Conservation (phyloP, 176 grass and related monocot species). For the Phoenix roebelenii region DNA sequence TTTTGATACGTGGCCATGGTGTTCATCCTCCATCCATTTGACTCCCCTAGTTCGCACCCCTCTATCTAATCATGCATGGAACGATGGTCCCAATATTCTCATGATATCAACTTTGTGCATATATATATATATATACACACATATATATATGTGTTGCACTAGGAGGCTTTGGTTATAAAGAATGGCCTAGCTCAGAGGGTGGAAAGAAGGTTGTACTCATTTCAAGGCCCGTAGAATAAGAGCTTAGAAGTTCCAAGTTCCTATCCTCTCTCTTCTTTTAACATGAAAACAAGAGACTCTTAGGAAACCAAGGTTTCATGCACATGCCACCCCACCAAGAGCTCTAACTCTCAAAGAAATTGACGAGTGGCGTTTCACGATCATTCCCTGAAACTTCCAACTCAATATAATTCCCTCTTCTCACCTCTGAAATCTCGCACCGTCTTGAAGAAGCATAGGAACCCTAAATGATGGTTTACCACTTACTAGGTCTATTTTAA, state of each 20-base stretch:
- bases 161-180: too few species aligned
- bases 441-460: not conserved
- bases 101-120: too few species aligned
- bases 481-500: not conserved
- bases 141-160: too few species aligned
- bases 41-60: too few species aligned
- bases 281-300: slow-evolving; percentile 1
- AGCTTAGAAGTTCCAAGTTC: not conserved
- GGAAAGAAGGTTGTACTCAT: too few species aligned
- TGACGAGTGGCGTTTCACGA: not conserved
- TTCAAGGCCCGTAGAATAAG: too few species aligned
- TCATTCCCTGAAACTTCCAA: not conserved
- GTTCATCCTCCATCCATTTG: not conserved
- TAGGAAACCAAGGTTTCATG: not conserved
- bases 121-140: too few species aligned
- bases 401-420: not conserved
- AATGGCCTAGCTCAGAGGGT: too few species aligned
- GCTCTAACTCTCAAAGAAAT: not conserved
- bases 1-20: not conserved
- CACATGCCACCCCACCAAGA: not conserved
- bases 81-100: too few species aligned
- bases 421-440: not conserved
- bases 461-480: not conserved
- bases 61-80: too few species aligned
- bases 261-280: not conserved